Evolutionary conservation across 2,329 filamentous ascomycete genomes (phyloP), one percentile per base, ranked within the genome.

Genomic region (Ceratocystis smalleyi): DNA sequence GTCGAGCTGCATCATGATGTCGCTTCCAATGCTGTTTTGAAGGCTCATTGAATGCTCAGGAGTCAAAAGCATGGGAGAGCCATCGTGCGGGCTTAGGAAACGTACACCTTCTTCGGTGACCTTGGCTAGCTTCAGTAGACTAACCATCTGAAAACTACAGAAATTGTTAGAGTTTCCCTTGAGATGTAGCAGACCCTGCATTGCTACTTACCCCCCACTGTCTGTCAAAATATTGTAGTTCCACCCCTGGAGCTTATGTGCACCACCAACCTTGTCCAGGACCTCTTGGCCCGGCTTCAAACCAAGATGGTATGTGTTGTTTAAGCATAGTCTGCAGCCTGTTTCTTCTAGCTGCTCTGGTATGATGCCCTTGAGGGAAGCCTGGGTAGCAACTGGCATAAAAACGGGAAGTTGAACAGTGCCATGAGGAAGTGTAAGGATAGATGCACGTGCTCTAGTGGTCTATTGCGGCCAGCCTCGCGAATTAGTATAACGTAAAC

Each of bases 1-100:
- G 78, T 99, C 94, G 3, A 99, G 84, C 75, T 99, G 95, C 95
- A 99, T 99, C 69, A 97, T 96, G 70, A 99, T 97, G 75, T 99
- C 94, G 68, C 90, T 95, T 68, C 94, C 94, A 71, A 99, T 99
- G 64, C 87, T 92, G 75, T 99, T 97, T 73, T 99, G 94, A 2
- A 99, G 81, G 10, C 86, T 87, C 70, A 99, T 96, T 0, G 94
- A 97, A 77, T 97, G 92, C 74, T 99, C 95, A 0, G 94, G 94
- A 0, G 94, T 99, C 59, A 99, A 84, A 10, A 99, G 84, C 94
- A 99, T 97, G 6, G 92, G 92, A 1, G 85, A 85, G 43, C 91
- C 91, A 77, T 97, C 94, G 73, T 99, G 94, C 0, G 94, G 95
- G 69, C 89, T 95, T n/a, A 96, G 81, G 72, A 99, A 99, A 62